Evolutionary conservation across 1,284 basidiomycete genomes (phyloP), one percentile per base, ranked within the genome.

Genomic region (Trichosporon faecale): DNA sequence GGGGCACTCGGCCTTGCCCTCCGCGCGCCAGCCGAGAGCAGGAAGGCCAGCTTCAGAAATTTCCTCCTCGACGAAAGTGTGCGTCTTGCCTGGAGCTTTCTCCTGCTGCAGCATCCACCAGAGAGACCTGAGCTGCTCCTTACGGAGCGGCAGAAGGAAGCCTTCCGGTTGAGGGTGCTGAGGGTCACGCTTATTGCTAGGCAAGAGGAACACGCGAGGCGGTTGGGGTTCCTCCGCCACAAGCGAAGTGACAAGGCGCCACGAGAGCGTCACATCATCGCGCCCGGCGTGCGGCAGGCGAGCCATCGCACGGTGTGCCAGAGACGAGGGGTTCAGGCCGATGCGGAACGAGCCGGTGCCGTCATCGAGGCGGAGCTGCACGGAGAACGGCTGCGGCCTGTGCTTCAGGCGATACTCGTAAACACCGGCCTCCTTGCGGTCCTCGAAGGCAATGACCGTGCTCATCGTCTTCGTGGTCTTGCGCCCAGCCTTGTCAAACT

Each of bases 21-120:
- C 94, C 4, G 92, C 94, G 75, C 94, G 88, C 95, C 95, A 98
- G 3, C 93, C 92, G 7, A 98, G 85, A 64, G 93, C 90, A 67
- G 89, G 89, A 4, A 96, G 86, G 61, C 91, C 87, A 0, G 94
- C 93, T 80, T 98, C 95, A 0, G 93, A 91, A 55, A 98, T 93
- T 80, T 98, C 95, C 80, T 98, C 95, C 78, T 98, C 95, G 29
- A 93, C 81, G 81, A 97, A 98, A 8, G 84, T 82, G 71, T 82
- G 77, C 0, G 91, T 88, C 14, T 87, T 83, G 6, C 88, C 89
- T 66, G 90, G 86, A 0, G 81, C 74, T 9, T 87, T 85, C 81
- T 98, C 95, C 78, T 94, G 93, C 55, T 85, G 81, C 25, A 96
- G 84, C 95, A 98, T 98, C 95, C 95, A 98, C 66, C 89, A 89